Base-by-base conservation (phyloP, 1,139 yeast species). In the Saccharomyces hybrid region DNA sequence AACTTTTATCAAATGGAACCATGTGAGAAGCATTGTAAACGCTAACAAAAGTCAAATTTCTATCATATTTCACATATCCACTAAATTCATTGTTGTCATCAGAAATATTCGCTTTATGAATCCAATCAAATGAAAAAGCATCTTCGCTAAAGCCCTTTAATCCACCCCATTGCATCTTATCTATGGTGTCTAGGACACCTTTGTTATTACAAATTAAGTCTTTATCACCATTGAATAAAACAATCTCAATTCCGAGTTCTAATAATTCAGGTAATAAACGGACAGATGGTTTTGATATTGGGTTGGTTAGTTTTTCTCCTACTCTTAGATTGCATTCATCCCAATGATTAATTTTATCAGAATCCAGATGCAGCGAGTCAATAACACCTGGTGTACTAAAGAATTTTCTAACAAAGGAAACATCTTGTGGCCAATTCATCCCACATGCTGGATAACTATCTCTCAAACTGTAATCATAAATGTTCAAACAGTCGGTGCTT, bases 391-490 rank as follows among this genome's bases (percentile, higher is more conserved):
- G 73, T 1, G 72, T 67, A 26, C 79, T 74, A 57, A 93, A 77
- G 65, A 87, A 93, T 8, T 82, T 79, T 0, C 78, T 73, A 12
- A 90, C 83, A 50, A 73, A 62, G 0, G 71, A 73, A 59, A 91
- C 73, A 60, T 83, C 93, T 26, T 80, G 80, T 0, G 99, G 99
- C 99, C 99, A 93, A 67, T 87, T 86, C 82, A 83, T 78, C 4
- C 99, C 99, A 72, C 99, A 93, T 0, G 87, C 74, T 0, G 98
- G 97, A 62, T 74, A 89, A 0, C 82, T 71, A 67, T 93, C 97
- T 32, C 72, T 75, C 54, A 86, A 73, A 34, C 87, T 78, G 55
- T 82, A 80, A 69, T 93, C 96, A 69, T 93, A 93, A 78, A 89
- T 83, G 70, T 93, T 93, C 62, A 81, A 64, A 68, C 99, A 91